Evolutionary conservation across 495 filamentous ascomycete species (phyloP).

Genomic region (Pyrenula massariospora): DNA sequence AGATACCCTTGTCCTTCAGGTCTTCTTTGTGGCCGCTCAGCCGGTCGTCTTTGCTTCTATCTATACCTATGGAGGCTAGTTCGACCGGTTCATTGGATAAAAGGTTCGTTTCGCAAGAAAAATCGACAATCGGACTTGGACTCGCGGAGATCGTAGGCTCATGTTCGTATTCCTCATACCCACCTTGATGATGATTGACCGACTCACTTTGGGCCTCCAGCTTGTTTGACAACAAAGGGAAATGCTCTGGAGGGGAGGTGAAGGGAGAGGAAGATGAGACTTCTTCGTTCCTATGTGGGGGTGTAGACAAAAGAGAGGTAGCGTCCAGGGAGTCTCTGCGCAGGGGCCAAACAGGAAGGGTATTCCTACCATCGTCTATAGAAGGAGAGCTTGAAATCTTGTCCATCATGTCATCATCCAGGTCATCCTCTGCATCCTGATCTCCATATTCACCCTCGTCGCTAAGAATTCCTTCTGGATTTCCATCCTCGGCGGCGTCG

Average conservation of each 20-base stretch:
- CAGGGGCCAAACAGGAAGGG: slow-evolving; percentile 27
- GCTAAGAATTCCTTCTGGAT: slow-evolving; percentile 27
- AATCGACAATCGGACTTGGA: background rate
- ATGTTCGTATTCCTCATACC: slow-evolving; percentile 26
- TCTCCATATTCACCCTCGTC: slow-evolving; percentile 41
- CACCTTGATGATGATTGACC: slow-evolving; percentile 51
- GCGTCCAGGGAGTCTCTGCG: slow-evolving; percentile 28
- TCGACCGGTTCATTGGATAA: background rate
- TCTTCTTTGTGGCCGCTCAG: slow-evolving; percentile 4
- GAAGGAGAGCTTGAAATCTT: slow-evolving; percentile 96
- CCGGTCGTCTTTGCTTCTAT: too few species aligned
- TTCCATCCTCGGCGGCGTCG: slow-evolving; percentile 19
- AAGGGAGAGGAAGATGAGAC: slow-evolving; percentile 42
- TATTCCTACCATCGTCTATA: slow-evolving; percentile 91
- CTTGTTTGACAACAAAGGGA: slow-evolving; percentile 20
- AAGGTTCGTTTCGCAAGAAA: background rate
- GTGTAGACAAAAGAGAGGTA: slow-evolving; percentile 18
- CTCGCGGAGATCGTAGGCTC: background rate
- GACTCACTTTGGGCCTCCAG: slow-evolving; percentile 19
- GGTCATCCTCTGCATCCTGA: slow-evolving; percentile 30
- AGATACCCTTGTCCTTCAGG: slow-evolving; percentile 4
- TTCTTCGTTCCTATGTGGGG: slow-evolving; percentile 12
- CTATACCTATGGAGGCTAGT: background rate
- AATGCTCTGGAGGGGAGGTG: slow-evolving; percentile 34
- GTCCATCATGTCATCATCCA: slow-evolving; percentile 91